Percentiles rank a stretch among this genome's conserved stretches.
Evolutionary conservation across 169 alveolate genomes (phyloP).

Genomic region (Besnoitia besnoiti): DNA sequence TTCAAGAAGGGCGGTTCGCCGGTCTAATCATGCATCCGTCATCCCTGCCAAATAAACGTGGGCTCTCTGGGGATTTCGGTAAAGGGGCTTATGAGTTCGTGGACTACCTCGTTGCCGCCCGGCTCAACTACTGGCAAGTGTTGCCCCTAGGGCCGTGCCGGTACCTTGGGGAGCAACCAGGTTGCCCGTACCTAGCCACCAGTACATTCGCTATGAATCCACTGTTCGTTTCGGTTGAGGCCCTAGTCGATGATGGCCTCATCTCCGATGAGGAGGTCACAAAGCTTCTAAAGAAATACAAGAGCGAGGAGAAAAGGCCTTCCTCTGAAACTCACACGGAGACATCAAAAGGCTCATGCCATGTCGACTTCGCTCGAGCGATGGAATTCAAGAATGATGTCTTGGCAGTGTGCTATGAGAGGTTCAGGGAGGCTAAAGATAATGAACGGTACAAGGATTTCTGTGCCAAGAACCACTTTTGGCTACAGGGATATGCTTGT

Average conservation of each 20-base stretch:
- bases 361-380: constrained; percentile 52
- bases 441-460: constrained; percentile 53
- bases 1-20: constrained; percentile 68
- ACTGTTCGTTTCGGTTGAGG: constrained; percentile 45
- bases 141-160: constrained; percentile 68
- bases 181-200: constrained; percentile 63
- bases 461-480: constrained; percentile 49
- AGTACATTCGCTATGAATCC: constrained; percentile 69
- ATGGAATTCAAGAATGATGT: constrained; percentile 56
- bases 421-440: constrained; percentile 7
- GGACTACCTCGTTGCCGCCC: constrained; percentile 51
- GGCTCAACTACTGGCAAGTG: constrained; percentile 67
- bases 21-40: constrained; percentile 64
- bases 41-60: constrained; percentile 60
- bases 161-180: constrained; percentile 55
- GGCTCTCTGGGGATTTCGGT: constrained; percentile 65
- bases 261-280: constrained; percentile 17
- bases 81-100: constrained; percentile 55
- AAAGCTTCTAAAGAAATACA: neutral
- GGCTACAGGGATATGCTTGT: constrained; percentile 67
- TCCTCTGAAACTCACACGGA: neutral
- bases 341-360: neutral
- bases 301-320: neutral
- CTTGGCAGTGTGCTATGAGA: constrained; percentile 53
- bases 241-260: constrained; percentile 31